Percentiles rank a stretch among this genome's conserved stretches.
These are phyloP conservation scores for Circinella minor DNA, from an alignment of 371 early-diverging fungal species.

Conservation along the genomic window DNA sequence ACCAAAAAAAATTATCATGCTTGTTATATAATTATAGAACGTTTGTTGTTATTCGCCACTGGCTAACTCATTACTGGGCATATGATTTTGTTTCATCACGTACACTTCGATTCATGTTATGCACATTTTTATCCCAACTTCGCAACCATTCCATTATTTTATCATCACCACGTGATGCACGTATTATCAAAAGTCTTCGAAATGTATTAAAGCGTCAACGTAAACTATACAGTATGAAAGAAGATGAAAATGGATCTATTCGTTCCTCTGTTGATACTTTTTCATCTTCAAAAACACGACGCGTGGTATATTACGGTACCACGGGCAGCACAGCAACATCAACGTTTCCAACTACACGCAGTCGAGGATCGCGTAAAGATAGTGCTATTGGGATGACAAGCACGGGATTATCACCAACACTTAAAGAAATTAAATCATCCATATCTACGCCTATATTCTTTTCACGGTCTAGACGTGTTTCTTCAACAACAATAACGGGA, in stretches of 20 bases:
- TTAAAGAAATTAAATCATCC: constrained; percentile 23
- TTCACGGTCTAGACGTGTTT: constrained; percentile 25
- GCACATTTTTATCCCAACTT: constrained; percentile 49
- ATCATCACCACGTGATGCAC: constrained; percentile 46
- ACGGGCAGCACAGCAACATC: neutral
- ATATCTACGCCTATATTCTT: constrained; percentile 29
- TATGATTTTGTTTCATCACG: constrained; percentile 49
- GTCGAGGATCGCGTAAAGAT: constrained; percentile 30
- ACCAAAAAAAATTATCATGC: no score
- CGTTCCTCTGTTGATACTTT: neutral
- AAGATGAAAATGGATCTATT: constrained; percentile 7
- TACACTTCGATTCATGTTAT: constrained; percentile 50
- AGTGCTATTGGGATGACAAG: constrained; percentile 36
- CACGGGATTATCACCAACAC: constrained; percentile 5
- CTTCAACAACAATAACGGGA: constrained; percentile 9
- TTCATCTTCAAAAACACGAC: constrained; percentile 1
- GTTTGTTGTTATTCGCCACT: constrained; percentile 56
- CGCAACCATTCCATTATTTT: constrained; percentile 44
- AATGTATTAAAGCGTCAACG: constrained; percentile 49
- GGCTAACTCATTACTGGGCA: constrained; percentile 54
- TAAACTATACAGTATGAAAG: constrained; percentile 16
- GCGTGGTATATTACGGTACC: neutral
- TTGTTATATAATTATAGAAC: constrained; percentile 30
- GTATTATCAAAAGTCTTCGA: constrained; percentile 45
- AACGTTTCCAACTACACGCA: neutral